These are phyloP conservation scores for Cerrena zonata DNA, from an alignment of 1,284 basidiomycete species.

Conservation along the genomic window DNA sequence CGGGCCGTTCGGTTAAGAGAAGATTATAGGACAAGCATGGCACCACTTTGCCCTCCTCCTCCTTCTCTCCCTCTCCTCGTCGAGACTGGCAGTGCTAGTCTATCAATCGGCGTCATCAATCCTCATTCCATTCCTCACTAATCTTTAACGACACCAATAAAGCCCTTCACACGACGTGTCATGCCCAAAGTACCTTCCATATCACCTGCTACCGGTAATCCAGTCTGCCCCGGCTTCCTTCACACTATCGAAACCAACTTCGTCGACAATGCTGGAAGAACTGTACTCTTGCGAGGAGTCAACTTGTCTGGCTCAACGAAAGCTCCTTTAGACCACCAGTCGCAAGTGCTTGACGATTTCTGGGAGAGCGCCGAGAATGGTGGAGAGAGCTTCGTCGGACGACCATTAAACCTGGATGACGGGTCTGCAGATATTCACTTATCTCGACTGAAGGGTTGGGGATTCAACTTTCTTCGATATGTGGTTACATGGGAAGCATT, in stretches of 20 bases:
- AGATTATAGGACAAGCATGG: too few relatives aligned
- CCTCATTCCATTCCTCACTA: too few relatives aligned
- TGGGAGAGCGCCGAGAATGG: constrained; percentile 83
- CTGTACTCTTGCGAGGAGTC: constrained; percentile 83
- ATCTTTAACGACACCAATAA: too few relatives aligned
- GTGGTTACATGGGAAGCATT: constrained; percentile 92
- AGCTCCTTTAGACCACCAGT: constrained; percentile 69
- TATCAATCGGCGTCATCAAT: too few relatives aligned
- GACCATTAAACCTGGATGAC: constrained; percentile 79
- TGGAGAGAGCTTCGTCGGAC: constrained; percentile 65
- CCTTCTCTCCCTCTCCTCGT: too few relatives aligned
- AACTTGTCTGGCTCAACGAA: constrained; percentile 90
- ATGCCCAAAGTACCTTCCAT: constrained; percentile 57
- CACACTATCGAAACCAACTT: constrained; percentile 74
- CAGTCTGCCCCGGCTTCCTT: constrained; percentile 48
- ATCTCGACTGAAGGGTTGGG: constrained; percentile 82
- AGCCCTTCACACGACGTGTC: neutral
- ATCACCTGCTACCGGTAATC: constrained; percentile 66
- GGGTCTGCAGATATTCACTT: constrained; percentile 87
- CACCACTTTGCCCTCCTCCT: too few relatives aligned
- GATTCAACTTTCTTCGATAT: constrained; percentile 90
- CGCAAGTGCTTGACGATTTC: constrained; percentile 69
- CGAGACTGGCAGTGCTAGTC: too few relatives aligned
- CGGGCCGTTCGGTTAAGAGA: too few relatives aligned
- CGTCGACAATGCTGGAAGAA: constrained; percentile 79